Evolutionary conservation across 768 basidiomycete species (phyloP), one percentile per base, ranked within the genome.

Genomic region (Mrakia frigida): DNA sequence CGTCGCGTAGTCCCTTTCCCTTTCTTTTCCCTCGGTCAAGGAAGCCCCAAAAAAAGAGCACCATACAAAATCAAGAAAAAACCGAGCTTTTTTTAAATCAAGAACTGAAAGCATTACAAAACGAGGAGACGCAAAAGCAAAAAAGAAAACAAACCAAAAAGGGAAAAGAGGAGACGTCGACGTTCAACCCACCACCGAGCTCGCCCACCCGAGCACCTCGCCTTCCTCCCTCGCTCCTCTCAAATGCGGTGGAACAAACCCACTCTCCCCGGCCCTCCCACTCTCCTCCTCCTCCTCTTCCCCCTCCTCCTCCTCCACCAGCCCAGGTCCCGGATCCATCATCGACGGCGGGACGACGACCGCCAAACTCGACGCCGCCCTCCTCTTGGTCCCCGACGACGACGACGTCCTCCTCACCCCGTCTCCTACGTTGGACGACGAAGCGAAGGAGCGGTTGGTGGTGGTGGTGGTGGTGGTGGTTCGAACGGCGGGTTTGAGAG

Each of bases 251-350:
- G 56, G 41, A 1, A 74, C 61, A 23, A 61, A 74, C 39, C 59
- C 73, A 28, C 46, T 73, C 6, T 46, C 41, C 31, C 41, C 43
- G 0, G n/a, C 60, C 2, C 37, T 41, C 1, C 39, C 28, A 10
- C 56, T 59, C 53, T 23, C 39, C 6, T 41, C n/a, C 6, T 65
- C 39, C 21, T 33, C 50, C 14, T 23, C 39, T 3, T 41, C n/a
- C 6, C 52, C 39, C 21, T 33, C 50, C 14, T 67, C 63, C 11
- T 67, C 59, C 25, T 68, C 61, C 39, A 43, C 71, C 33, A 72
- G 35, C 4, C 31, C 33, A 25, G 71, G 71, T 59, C 71, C 71
- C 6, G 71, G 71, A 53, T 72, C 71, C 31, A 72, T 56, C 31
- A 7, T 25, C 31, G 71, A 9, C 53, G 35, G 5, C 3, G 43